Evolutionary conservation across 768 basidiomycete species (phyloP), one percentile per base, ranked within the genome.

Genomic region (Coprinopsis marcescibilis): DNA sequence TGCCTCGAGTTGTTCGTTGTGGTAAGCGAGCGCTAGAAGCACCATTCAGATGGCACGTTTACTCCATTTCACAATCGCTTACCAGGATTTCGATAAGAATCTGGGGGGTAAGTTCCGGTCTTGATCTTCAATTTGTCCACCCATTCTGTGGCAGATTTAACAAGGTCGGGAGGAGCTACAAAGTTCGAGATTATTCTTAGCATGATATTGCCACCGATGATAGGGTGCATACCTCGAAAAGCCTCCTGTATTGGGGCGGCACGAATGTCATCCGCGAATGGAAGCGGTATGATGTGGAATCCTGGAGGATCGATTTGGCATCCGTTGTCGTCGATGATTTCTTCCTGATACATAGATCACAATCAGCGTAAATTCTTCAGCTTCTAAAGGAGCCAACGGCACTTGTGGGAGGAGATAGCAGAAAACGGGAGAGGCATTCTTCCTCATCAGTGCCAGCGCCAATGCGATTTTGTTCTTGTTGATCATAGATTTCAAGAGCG

Each of bases 181-280:
- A 38, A 37, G 40, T 20, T 49, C n/a, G n/a, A 14, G 17, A 24
- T 46, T 26, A 43, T 35, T 11, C 25, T 20, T 23, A 11, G 10
- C 15, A 8, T 25, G 17, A 20, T 19, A 32, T 24, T 15, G 14
- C 27, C 35, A 27, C 23, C 35, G 33, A 10, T 19, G 21, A 38
- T 43, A 44, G 49, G 21, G 48, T 36, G 37, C 14, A 51, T 64
- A 81, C 91, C 85, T 71, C 75, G 73, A 54, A 74, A 69, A 5
- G 73, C 82, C 45, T 78, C 71, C 15, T 82, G 77, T 10, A 92
- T 64, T 2, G 86, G 83, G 4, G 87, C 86, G 15, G 74, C 72
- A 39, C 96, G 81, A 40, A 98, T 85, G 56, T 99, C 96, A 59
- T 99, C 96, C 3, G 89, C 86, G 60, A 88, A 99, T 0, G 95